Evolutionary conservation across 1,284 basidiomycete species (phyloP).

Genomic region (Moesziomyces globuligerus): DNA sequence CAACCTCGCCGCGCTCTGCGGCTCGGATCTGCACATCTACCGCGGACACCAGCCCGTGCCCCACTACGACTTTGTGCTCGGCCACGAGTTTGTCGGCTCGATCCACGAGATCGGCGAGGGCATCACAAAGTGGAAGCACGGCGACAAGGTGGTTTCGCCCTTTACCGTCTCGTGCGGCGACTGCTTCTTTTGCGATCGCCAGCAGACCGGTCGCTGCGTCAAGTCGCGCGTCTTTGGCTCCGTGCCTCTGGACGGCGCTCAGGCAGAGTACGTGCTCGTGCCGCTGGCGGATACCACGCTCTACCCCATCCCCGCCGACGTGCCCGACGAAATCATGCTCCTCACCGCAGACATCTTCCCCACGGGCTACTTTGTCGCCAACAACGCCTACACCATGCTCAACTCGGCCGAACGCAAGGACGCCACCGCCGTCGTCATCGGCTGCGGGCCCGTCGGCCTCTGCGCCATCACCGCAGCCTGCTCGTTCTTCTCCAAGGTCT

Average conservation of each 20-base stretch:
- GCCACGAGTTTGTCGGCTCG: slow-evolving; percentile 86
- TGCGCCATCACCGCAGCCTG: slow-evolving; percentile 69
- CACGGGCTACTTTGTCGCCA: slow-evolving; percentile 75
- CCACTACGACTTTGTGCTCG: slow-evolving; percentile 67
- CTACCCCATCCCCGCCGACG: slow-evolving; percentile 73
- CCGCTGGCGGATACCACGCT: slow-evolving; percentile 82
- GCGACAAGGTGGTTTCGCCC: slow-evolving; percentile 85
- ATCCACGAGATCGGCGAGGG: slow-evolving; percentile 77
- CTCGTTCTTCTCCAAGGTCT: slow-evolving; percentile 66
- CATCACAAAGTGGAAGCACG: slow-evolving; percentile 76
- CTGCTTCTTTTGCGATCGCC: slow-evolving; percentile 75
- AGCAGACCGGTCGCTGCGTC: slow-evolving; percentile 80
- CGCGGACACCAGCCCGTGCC: slow-evolving; percentile 52
- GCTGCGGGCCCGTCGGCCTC: slow-evolving; percentile 70
- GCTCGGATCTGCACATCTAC: slow-evolving; percentile 79
- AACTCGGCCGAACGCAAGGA: slow-evolving; percentile 58
- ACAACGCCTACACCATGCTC: slow-evolving; percentile 72
- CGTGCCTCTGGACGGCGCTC: slow-evolving; percentile 78
- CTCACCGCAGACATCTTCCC: slow-evolving; percentile 75
- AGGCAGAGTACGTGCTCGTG: slow-evolving; percentile 83
- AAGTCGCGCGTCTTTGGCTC: slow-evolving; percentile 78
- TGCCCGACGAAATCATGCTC: slow-evolving; percentile 69
- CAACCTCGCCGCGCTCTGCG: slow-evolving; percentile 74
- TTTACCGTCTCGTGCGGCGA: slow-evolving; percentile 80
- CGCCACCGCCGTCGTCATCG: slow-evolving; percentile 56